Evolutionary conservation across 768 basidiomycete genomes (phyloP), one percentile per base, ranked within the genome.

Genomic region (Leccinum incarnatum): DNA sequence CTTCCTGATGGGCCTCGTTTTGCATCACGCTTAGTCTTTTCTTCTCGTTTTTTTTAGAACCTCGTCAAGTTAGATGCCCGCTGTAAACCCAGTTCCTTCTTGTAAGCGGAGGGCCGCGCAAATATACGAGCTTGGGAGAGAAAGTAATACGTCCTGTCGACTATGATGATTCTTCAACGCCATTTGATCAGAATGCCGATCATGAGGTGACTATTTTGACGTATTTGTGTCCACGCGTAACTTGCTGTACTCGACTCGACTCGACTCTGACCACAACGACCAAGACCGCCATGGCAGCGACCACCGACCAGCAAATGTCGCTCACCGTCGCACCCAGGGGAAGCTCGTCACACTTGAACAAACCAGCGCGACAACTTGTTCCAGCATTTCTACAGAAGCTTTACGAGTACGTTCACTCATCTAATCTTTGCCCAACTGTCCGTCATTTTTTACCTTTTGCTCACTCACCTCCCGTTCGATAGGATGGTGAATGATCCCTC

Each of bases 321-420:
- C 75, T 87, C n/a, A 71, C 83, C 0, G 77, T 86, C 53, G 70
- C 77, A 29, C 70, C 73, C 32, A 69, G 79, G 53, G 68, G 72
- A 23, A 64, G 76, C 40, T 72, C 19, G n/a, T 45, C 42, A 5
- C 42, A 45, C 19, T 45, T 81, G 36, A 80, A 73, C 72, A 80
- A 73, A 71, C 75, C 76, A n/a, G 77, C 79, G 15, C 75, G 78
- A 58, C 77, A 79, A 57, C 71, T 80, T 36, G 83, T 89, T 1
- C 93, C 95, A 3, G 89, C 90, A 0, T 97, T 97, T 70, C 80
- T 97, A 14, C 92, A 95, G 74, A 98, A 98, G 74, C 81, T 98
- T 34, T 95, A 88, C 75, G 89, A 89, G 42, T 45, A 19, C 42
- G 42, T 45, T 11, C 11, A n/a, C 21, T 29, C 56, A 49, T 62